These are phyloP conservation scores for Aspergillus diversus DNA, from an alignment of 495 filamentous ascomycete species.

Conservation along the genomic window DNA sequence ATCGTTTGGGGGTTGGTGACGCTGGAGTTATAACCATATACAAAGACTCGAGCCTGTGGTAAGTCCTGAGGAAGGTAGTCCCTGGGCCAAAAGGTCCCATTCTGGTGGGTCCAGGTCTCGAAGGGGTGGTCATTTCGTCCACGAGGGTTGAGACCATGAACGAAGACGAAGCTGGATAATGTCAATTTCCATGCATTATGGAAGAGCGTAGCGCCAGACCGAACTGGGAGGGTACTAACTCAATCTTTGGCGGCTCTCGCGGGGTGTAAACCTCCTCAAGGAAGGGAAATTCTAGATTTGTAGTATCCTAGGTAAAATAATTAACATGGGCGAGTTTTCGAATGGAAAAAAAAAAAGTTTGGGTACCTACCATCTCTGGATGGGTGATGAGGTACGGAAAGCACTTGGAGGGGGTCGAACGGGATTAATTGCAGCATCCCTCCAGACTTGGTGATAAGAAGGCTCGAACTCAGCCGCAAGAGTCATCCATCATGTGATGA, in stretches of 20 bases:
- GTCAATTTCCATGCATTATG: background rate
- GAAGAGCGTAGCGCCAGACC: background rate
- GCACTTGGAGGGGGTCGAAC: background rate
- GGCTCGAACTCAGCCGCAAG: conserved; percentile 15
- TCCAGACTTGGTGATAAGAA: conserved; percentile 7
- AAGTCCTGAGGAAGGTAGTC: conserved; percentile 46
- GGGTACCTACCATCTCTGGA: conserved; percentile 13
- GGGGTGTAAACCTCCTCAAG: conserved; percentile 40
- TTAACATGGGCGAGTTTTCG: background rate
- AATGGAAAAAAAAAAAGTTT: background rate
- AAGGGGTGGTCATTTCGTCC: conserved; percentile 44
- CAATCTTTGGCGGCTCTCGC: conserved; percentile 33
- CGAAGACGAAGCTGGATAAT: conserved; percentile 38
- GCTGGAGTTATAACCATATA: conserved; percentile 50
- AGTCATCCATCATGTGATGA: conserved; percentile 16
- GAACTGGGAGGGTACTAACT: conserved; percentile 25
- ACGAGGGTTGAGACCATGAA: conserved; percentile 44
- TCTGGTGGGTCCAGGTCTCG: conserved; percentile 43
- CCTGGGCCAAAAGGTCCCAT: conserved; percentile 45
- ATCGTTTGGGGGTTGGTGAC: conserved; percentile 42
- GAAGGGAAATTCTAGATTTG: conserved; percentile 40
- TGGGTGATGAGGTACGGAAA: background rate
- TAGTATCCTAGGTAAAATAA: conserved; percentile 26
- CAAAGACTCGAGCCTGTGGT: conserved; percentile 42
- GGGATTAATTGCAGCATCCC: background rate